These are phyloP conservation scores for Neurospora sp. DNA, from an alignment of 495 filamentous ascomycete species.

Conservation along the genomic window DNA sequence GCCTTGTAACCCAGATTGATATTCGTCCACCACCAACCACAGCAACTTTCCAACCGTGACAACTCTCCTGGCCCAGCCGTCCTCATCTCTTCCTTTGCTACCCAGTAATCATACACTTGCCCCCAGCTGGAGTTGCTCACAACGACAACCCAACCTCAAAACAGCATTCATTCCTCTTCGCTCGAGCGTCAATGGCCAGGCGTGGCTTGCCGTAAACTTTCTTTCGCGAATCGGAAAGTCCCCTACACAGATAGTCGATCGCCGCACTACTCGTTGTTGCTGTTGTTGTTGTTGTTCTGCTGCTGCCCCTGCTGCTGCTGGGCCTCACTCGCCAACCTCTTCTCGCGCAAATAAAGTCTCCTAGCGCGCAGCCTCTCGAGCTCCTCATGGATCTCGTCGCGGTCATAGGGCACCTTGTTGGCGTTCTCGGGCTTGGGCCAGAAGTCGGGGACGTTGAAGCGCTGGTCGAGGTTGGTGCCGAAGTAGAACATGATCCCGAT, in stretches of 20 bases:
- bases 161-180: neutral
- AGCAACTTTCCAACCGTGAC: neutral
- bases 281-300: slow-evolving; percentile 5
- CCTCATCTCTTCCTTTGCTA: neutral
- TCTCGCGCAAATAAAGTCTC: slow-evolving; percentile 49
- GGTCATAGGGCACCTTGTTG: slow-evolving; percentile 80
- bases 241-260: neutral
- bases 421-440: slow-evolving; percentile 84
- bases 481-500: slow-evolving; percentile 99
- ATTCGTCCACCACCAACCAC: neutral
- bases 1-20: neutral
- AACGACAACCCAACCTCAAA: neutral
- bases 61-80: neutral
- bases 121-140: neutral
- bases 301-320: slow-evolving; percentile 26
- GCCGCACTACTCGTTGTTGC: slow-evolving; percentile 16
- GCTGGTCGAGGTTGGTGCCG: slow-evolving; percentile 91
- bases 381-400: slow-evolving; percentile 76
- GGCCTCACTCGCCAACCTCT: slow-evolving; percentile 46
- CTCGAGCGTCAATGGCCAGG: neutral
- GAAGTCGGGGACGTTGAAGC: slow-evolving; percentile 81
- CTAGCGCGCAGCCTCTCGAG: slow-evolving; percentile 57
- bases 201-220: neutral
- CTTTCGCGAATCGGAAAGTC: neutral
- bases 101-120: neutral